Percentiles rank a stretch among this genome's conserved stretches.
Conservation (phyloP, 768 basidiomycete species). For the Russula virescens region DNA sequence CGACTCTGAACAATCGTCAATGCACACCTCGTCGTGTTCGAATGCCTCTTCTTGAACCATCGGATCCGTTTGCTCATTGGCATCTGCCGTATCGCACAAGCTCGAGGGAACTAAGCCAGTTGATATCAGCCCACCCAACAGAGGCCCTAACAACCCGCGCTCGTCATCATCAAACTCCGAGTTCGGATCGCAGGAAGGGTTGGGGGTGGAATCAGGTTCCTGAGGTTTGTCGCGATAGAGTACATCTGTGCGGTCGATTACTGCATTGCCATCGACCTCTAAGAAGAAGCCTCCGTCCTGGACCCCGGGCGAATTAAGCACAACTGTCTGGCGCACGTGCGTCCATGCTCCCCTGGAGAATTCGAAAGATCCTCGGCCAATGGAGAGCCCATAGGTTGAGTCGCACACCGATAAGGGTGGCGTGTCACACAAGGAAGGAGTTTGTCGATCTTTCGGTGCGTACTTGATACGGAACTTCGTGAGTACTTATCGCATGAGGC, state of each 20-base stretch:
- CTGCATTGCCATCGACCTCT: conserved; percentile 53
- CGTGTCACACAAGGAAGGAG: conserved; percentile 49
- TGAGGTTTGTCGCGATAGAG: conserved; percentile 45
- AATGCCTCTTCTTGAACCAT: neutral
- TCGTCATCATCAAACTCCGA: neutral
- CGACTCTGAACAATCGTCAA: neutral
- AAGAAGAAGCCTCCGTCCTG: conserved; percentile 62
- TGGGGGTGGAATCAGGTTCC: conserved; percentile 24
- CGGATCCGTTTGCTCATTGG: too few relatives aligned
- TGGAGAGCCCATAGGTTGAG: conserved; percentile 60
- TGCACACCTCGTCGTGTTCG: too few relatives aligned
- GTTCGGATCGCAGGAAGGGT: conserved; percentile 12
- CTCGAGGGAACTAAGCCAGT: too few relatives aligned
- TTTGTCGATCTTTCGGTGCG: conserved; percentile 68
- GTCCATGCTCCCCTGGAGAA: conserved; percentile 68
- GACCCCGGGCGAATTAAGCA: conserved; percentile 66
- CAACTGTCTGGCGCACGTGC: conserved; percentile 58
- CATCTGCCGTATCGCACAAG: too few relatives aligned
- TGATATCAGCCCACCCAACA: neutral
- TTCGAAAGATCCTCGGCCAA: conserved; percentile 66
- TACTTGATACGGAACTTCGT: conserved; percentile 42
- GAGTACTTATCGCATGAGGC: neutral
- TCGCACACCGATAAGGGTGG: conserved; percentile 57
- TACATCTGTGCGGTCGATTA: conserved; percentile 50
- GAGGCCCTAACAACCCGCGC: neutral